Base-by-base conservation (phyloP, 306 rosid genomes). In the Glycine soja region DNA sequence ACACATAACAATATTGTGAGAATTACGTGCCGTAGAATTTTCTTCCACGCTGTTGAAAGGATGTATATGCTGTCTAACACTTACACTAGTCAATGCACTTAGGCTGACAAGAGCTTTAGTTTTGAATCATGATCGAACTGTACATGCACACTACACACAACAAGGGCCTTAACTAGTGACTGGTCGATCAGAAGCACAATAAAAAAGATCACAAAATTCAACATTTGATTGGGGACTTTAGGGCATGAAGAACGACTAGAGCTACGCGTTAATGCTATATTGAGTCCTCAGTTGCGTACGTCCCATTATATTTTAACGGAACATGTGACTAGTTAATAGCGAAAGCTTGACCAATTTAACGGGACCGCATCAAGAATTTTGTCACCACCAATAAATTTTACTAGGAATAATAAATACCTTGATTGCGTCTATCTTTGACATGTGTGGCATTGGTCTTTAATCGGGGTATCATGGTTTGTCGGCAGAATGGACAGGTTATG, bases 341-440 rank as follows among this genome's bases (percentile, higher is more conserved):
- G 57, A 62, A 72, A 72, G 48, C 67, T 62, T 66, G 62, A 65
- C 70, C 51, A 81, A 30, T 54, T 36, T n/a, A 64, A 65, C 18
- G 1, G 2, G 54, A 80, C 56, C 4, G 9, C 18, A 11, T 67
- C 36, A 19, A 70, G 5, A 14, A 15, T 3, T 54, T 46, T 2
- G 66, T 59, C 9, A 18, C 13, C 57, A 13, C 53, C 15, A 7
- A 32, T 81, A 61, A 34, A 66, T 8, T 67, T 56, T 53, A 54
- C 62, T 2, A 73, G 3, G 10, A 53, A n/a, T 36, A 3, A 36
- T 73, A 4, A 32, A 51, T 57, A 15, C 59, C 47, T 30, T 47
- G 8, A 30, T 63, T 47, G 8, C 11, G 38, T 47, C 34, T 5
- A 52, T 40, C 36, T 66, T 66, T 67, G 56, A 66, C 75, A 40